A percentile compares a stretch with the other conserved stretches of the same genome.
Evolutionary conservation across 129 eudicot genomes (phyloP).

Genomic region (Flaveria linearis): DNA sequence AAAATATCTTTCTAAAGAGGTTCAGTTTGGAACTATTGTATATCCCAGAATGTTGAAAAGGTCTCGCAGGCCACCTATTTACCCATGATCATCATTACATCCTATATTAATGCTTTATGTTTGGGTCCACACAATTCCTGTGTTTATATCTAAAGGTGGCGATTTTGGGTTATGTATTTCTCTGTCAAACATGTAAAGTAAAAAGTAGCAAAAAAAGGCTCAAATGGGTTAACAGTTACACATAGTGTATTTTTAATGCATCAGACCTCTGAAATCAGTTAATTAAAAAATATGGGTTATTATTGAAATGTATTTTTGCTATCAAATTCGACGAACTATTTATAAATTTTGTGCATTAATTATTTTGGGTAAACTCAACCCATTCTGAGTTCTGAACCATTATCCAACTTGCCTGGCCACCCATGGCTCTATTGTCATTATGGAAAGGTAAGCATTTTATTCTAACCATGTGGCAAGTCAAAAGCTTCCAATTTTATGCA

Average conservation of each 20-base stretch:
- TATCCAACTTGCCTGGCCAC: not conserved
- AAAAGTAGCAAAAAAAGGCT: not conserved
- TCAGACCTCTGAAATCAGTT: not conserved
- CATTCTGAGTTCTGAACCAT: not conserved
- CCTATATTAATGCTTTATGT: not conserved
- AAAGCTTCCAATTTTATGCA: not conserved
- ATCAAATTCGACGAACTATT: not conserved
- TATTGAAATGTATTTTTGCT: not conserved
- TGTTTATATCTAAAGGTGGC: not conserved
- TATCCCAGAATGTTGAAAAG: not conserved
- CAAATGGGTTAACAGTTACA: not conserved
- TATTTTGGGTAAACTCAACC: not conserved
- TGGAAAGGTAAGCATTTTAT: constrained; percentile 8
- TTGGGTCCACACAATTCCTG: constrained; percentile 15
- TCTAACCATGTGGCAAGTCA: constrained; percentile 10
- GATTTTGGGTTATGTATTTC: not conserved
- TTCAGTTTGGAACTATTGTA: constrained; percentile 4
- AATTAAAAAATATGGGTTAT: not conserved
- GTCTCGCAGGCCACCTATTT: not conserved
- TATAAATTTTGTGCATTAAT: not conserved
- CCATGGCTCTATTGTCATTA: not conserved
- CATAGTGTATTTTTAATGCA: not conserved
- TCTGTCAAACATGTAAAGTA: not conserved
- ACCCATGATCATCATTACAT: constrained; percentile 17
- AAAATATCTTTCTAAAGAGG: not conserved